Percentiles rank a stretch among this genome's conserved stretches.
Conservation (phyloP, 768 basidiomycete genomes). For the Tricholoma matsutake region DNA sequence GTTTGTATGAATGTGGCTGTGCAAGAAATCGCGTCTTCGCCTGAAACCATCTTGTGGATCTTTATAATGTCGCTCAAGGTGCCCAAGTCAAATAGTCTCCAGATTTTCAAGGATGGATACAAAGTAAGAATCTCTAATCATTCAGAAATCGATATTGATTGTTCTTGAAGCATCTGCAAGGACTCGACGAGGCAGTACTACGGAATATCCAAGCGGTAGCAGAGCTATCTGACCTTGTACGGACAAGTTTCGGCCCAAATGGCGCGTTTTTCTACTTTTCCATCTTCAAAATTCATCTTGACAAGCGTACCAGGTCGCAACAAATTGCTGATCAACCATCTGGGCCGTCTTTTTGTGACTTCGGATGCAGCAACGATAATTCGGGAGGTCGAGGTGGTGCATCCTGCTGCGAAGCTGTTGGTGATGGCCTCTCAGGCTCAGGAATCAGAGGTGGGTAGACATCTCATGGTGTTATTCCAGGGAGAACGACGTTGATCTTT, state of each 20-base stretch:
- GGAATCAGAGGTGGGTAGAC: conserved; percentile 77
- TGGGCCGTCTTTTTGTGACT: conserved; percentile 93
- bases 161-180: conserved; percentile 63
- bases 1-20: conserved; percentile 16
- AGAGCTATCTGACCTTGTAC: conserved; percentile 90
- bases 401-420: conserved; percentile 98
- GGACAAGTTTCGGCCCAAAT: conserved; percentile 96
- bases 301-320: conserved; percentile 66
- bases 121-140: conserved; percentile 49
- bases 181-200: conserved; percentile 95
- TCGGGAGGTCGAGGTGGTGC: conserved; percentile 95
- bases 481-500: conserved; percentile 1
- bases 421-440: conserved; percentile 98
- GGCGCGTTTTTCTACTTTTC: conserved; percentile 48
- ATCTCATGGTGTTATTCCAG: background rate
- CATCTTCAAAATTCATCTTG: background rate
- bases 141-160: conserved; percentile 4
- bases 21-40: conserved; percentile 20
- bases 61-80: conserved; percentile 86
- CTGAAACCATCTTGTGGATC: conserved; percentile 4
- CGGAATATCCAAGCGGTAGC: conserved; percentile 96
- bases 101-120: conserved; percentile 97
- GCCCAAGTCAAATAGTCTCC: conserved; percentile 81
- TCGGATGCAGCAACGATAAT: conserved; percentile 99
- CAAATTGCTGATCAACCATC: conserved; percentile 96